Evolutionary conservation across 2,329 filamentous ascomycete genomes (phyloP), one percentile per base, ranked within the genome.

Genomic region (Thermochaetoides dissita): DNA sequence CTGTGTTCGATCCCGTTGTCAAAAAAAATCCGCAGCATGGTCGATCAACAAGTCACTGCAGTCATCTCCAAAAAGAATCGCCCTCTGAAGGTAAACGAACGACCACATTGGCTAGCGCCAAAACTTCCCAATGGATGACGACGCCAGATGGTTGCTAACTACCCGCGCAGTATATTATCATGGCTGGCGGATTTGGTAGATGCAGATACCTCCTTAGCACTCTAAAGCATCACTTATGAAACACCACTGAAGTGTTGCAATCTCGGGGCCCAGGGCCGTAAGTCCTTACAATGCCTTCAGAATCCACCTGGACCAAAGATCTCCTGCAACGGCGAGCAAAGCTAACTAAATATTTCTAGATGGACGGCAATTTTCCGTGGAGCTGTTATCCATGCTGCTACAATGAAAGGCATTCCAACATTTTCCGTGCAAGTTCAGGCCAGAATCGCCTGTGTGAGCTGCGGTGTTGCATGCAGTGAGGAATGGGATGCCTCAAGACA

Each of bases 151-250:
- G n/a, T n/a, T n/a, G n/a, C 6, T 7, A 17, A 40, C 10, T 29
- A 24, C 10, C n/a, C 12, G 5, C 5, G 10, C 1, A 65, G 64
- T 59, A 57, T 24, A 40, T 66, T 6, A 52, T 65, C 1, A 52
- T 67, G 0, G 63, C 61, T 0, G 64, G 64, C 0, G 64, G 63
- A 0, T 60, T 67, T 6, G 63, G 64, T 0, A 47, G 57, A 2
- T 59, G 52, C 10, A 30, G 38, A 0, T 63, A 59, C 6, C 43
- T 67, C 0, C 49, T 45, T 8, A 35, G 45, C 2, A 41, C 42
- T 0, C 39, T 66, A 0, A 43, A 46, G 0, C 11, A 30, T 0
- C 3, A 4, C 0, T 24, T 53, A 0, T 33, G 6, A 3, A 9
- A n/a, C 0, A 8, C 30, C 7, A 47, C 41, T 1, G 52, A 51